Percentiles rank a stretch among this genome's conserved stretches.
These are phyloP conservation scores for Populus deltoides DNA, from an alignment of 345 rosid genomes.

Conservation along the genomic window DNA sequence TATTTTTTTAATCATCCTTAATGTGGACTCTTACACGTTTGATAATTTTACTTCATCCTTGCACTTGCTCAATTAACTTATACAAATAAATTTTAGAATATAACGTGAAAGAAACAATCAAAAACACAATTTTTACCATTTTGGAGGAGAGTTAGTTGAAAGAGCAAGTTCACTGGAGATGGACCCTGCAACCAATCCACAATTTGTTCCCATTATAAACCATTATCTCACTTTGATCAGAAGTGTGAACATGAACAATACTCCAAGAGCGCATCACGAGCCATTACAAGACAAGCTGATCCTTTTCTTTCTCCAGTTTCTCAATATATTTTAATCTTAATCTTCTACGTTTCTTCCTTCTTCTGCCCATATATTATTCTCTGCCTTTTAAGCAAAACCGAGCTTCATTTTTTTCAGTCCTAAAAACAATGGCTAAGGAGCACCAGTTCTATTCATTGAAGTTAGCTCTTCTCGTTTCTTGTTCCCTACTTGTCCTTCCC, in stretches of 20 bases:
- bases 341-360: not conserved
- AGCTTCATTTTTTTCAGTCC: not conserved
- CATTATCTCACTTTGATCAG: not conserved
- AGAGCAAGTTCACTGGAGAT: constrained; percentile 18
- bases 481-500: constrained; percentile 10
- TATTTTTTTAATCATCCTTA: no score
- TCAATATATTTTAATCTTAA: no score
- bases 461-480: constrained; percentile 15
- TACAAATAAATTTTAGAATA: not conserved
- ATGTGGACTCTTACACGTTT: no score
- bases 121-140: not conserved
- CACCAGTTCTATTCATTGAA: constrained; percentile 14
- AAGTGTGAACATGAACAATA: constrained; percentile 18
- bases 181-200: constrained; percentile 15
- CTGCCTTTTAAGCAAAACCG: constrained; percentile 19
- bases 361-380: not conserved
- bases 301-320: not conserved
- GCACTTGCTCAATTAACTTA: not conserved
- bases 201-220: not conserved
- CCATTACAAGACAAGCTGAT: constrained; percentile 34
- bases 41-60: not conserved
- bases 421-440: constrained; percentile 18
- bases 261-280: constrained; percentile 47
- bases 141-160: not conserved
- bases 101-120: not conserved